A percentile compares a stretch with the other conserved stretches of the same genome.
Evolutionary conservation across 345 rosid species (phyloP).

Genomic region (Litchi chinensis): DNA sequence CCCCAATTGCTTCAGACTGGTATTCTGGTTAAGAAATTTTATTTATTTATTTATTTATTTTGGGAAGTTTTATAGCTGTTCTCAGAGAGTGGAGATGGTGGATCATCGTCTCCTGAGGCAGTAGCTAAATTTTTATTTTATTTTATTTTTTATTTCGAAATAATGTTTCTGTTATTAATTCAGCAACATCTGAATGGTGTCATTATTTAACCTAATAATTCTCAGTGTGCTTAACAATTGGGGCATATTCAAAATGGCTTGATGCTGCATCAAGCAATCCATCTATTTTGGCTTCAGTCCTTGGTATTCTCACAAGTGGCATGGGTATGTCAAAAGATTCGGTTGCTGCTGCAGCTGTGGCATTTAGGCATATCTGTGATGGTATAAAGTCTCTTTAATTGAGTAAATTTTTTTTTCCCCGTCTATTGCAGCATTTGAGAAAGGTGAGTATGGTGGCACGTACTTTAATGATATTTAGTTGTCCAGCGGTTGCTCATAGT

Average conservation of each 20-base stretch:
- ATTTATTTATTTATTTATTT: background rate
- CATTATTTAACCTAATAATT: constrained; percentile 24
- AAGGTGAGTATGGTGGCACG: background rate
- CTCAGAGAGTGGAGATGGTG: constrained; percentile 14
- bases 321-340: constrained; percentile 96
- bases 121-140: background rate
- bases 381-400: constrained; percentile 44
- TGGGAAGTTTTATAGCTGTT: background rate
- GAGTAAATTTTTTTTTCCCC: background rate
- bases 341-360: constrained; percentile 97
- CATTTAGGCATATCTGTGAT: constrained; percentile 91
- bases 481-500: no score
- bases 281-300: constrained; percentile 73
- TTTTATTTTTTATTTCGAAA: background rate
- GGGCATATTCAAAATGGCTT: constrained; percentile 98
- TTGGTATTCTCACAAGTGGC: constrained; percentile 76
- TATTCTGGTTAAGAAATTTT: constrained; percentile 17
- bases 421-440: background rate
- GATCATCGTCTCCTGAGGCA: background rate
- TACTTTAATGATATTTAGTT: background rate
- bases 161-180: background rate
- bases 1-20: constrained; percentile 96
- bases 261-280: constrained; percentile 73
- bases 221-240: constrained; percentile 95
- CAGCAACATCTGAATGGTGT: background rate